Percentiles rank a stretch among this genome's conserved stretches.
Evolutionary conservation across 225 moss, liverwort and hornwort species (phyloP).

Genomic region (Anthoceros angustus): DNA sequence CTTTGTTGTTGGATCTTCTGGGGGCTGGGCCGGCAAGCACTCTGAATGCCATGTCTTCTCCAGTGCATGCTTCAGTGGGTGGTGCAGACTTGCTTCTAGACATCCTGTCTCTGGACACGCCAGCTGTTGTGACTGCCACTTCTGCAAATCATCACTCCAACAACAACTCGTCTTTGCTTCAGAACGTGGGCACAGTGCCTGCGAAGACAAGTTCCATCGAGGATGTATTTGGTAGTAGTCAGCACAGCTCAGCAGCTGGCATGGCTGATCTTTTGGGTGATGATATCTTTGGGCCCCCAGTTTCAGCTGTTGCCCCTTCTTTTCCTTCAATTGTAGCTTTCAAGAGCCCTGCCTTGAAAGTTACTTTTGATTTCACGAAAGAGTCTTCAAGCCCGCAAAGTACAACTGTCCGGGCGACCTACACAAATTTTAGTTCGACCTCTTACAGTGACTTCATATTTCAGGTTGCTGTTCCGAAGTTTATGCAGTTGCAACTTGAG

Average conservation of each 20-base stretch:
- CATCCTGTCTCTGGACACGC: conserved; percentile 41
- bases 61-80: conserved; percentile 18
- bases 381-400: conserved; percentile 38
- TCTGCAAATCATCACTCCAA: conserved; percentile 6
- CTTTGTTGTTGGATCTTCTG: background rate
- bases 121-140: conserved; percentile 17
- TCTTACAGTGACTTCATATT: conserved; percentile 77
- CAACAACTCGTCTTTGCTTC: background rate
- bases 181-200: background rate
- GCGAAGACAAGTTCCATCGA: background rate
- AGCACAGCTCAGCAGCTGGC: conserved; percentile 7
- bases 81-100: conserved; percentile 48
- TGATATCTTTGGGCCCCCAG: background rate
- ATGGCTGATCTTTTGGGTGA: conserved; percentile 28
- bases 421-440: conserved; percentile 54
- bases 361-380: conserved; percentile 72
- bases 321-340: conserved; percentile 25
- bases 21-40: background rate
- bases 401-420: conserved; percentile 61
- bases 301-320: background rate
- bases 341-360: conserved; percentile 64
- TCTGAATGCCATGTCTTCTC: conserved; percentile 5
- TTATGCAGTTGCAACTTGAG: conserved; percentile 76
- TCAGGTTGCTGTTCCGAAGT: conserved; percentile 98
- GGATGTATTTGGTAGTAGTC: background rate